phyloP scores from a whole-genome alignment of 257 asterid genomes.

The Ligustrum vulgare region DNA sequence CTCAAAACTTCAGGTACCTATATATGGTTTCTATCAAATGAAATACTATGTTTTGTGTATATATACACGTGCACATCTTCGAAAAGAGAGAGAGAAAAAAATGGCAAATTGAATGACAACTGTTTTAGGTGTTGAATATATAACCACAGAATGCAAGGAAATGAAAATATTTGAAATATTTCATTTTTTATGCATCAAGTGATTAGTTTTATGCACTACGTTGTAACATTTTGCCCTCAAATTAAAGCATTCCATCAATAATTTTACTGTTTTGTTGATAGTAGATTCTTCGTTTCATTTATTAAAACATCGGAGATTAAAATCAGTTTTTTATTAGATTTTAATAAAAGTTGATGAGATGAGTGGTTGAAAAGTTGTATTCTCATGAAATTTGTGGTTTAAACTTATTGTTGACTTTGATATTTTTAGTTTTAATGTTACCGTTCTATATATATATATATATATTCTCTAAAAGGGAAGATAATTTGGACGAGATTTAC shows the following conservation, averaged over 20 bases:
- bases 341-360: no score
- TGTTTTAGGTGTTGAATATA: neutral
- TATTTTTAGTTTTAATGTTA: neutral
- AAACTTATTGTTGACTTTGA: neutral
- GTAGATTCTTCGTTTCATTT: no score
- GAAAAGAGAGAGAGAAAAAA: no score
- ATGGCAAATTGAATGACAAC: neutral
- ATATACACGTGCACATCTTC: neutral
- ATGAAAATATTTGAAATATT: neutral
- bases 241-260: no score
- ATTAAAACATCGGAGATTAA: no score
- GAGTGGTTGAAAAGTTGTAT: no score
- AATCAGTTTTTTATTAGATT: no score
- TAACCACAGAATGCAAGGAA: neutral
- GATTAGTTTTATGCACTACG: no score
- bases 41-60: neutral
- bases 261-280: no score
- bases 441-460: neutral
- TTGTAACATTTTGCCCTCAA: no score
- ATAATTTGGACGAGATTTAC: slow-evolving; percentile 3
- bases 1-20: slow-evolving; percentile 58
- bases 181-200: no score
- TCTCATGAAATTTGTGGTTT: no score
- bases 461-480: neutral
- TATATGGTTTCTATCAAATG: neutral